Conservation (phyloP, 306 rosid genomes). For the Trichosanthes cucumerina region DNA sequence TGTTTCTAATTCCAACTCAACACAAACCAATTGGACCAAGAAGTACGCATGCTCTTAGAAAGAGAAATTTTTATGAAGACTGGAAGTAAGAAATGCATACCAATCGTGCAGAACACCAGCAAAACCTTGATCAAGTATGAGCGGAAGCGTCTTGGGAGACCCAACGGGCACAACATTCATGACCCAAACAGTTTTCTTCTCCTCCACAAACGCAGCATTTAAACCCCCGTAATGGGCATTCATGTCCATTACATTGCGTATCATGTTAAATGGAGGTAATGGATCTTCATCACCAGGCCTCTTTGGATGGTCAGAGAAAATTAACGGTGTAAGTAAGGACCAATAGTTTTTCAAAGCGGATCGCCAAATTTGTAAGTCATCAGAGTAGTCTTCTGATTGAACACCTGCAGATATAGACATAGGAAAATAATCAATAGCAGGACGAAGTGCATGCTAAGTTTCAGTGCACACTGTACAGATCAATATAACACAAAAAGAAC, state of each 20-base stretch:
- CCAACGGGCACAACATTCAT: slow-evolving; percentile 90
- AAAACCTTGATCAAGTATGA: slow-evolving; percentile 81
- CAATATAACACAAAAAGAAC: neutral
- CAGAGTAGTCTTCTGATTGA: slow-evolving; percentile 70
- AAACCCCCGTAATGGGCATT: slow-evolving; percentile 81
- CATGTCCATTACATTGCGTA: slow-evolving; percentile 97
- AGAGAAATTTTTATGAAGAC: neutral
- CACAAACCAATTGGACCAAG: neutral
- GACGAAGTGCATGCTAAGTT: neutral
- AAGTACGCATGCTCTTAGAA: neutral
- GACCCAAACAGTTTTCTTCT: slow-evolving; percentile 83
- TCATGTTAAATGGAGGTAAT: slow-evolving; percentile 92
- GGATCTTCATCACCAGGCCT: slow-evolving; percentile 99
- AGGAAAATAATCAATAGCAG: slow-evolving; percentile 20
- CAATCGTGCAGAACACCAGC: slow-evolving; percentile 93
- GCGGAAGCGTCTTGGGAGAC: slow-evolving; percentile 70
- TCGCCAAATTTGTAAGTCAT: slow-evolving; percentile 67
- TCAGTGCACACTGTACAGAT: neutral
- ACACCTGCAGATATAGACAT: slow-evolving; percentile 57
- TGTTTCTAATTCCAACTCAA: neutral
- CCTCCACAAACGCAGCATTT: slow-evolving; percentile 82
- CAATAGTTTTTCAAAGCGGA: slow-evolving; percentile 68
- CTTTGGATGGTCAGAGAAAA: slow-evolving; percentile 99
- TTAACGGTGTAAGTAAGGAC: slow-evolving; percentile 91
- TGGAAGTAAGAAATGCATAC: slow-evolving; percentile 22